Evolutionary conservation across 176 grass and related monocot genomes (phyloP), one percentile per base, ranked within the genome.

Genomic region (Microstegium vimineum): DNA sequence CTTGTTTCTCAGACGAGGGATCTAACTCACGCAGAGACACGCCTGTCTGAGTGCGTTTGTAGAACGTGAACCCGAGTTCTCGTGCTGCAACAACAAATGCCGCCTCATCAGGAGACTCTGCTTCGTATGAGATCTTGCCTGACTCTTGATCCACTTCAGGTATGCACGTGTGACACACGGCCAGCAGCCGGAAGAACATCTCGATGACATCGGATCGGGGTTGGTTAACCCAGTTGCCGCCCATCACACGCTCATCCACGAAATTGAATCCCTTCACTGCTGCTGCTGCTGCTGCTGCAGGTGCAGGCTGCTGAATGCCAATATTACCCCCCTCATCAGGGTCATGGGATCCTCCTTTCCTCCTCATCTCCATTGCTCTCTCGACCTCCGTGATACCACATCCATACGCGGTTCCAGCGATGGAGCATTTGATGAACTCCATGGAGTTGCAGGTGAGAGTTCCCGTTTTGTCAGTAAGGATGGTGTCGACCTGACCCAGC

Each of bases 361-460:
- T 89, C 82, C 84, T 88, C 1, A n/a, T n/a, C n/a, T 85, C 90
- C 95, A 93, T 94, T 8, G 90, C 90, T 78, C 71, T 93, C 78
- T 94, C 92, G 12, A 94, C 92, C 84, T 94, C 95, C 0, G 92
- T 98, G 78, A 88, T 41, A 28, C 90, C 90, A 35, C 76, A 76
- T 6, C 95, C 95, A 69, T 98, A 98, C 33, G 88, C 88, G 12
- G 83, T 90, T n/a, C 95, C 95, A 3, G 86, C 92, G 11, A 98
- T 91, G 0, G 95, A 93, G 26, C 95, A 98, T 23, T 98, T 98
- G 80, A 98, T 82, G 77, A 98, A 98, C 86, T 98, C 95, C 95
- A 98, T 98, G 68, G 92, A 94, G 75, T 98, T 98, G 75, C 90
- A 89, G 10, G 95, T 98, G 65, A 98, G 27, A 12, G 95, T 98